Evolutionary conservation across 2,329 filamentous ascomycete species (phyloP), one percentile per base, ranked within the genome.

Genomic region (Macroventuria anomochaeta): DNA sequence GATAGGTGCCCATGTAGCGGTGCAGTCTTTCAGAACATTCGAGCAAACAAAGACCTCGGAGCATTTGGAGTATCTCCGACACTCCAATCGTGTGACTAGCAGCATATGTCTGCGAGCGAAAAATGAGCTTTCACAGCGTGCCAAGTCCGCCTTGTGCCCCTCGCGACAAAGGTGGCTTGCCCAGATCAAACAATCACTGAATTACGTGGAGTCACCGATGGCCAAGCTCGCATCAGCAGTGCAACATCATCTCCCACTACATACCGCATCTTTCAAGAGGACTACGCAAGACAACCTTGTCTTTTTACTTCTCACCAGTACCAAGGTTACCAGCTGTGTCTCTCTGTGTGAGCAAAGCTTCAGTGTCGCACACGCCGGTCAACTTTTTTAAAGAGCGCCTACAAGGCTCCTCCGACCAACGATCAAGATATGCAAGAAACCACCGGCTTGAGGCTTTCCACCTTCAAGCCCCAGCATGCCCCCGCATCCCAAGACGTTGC

Each of bases 161-260:
- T 37, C 32, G 11, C 21, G 17, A 21, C 17, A n/a, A 36, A 29
- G 21, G 32, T 47, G 44, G 44, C 44, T 47, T 39, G 44, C 20
- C 40, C 29, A 42, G 40, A 43, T 25, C 29, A 21, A 17, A 33
- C 26, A 47, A 13, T 33, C 34, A 26, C 18, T 39, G 36, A 18
- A 26, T 2, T 32, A 39, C n/a, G 26, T 33, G 36, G 37, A 33
- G 21, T 43, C 40, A 47, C 29, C 32, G 15, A 36, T 33, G 8
- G 39, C 31, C 41, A 44, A 48, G 36, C n/a, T 33, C 15, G 44
- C 44, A 47, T 47, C 44, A 40, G 34, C 26, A 17, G 28, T 48
- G 44, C 36, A 39, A 40, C 29, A 36, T 26, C n/a, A 20, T 36
- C 31, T 4, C n/a, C 10, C 11, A 28, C 32, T 33, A 17, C 26